Base-by-base conservation (phyloP, 495 filamentous ascomycete genomes). In the Hypoxylon perforatum region DNA sequence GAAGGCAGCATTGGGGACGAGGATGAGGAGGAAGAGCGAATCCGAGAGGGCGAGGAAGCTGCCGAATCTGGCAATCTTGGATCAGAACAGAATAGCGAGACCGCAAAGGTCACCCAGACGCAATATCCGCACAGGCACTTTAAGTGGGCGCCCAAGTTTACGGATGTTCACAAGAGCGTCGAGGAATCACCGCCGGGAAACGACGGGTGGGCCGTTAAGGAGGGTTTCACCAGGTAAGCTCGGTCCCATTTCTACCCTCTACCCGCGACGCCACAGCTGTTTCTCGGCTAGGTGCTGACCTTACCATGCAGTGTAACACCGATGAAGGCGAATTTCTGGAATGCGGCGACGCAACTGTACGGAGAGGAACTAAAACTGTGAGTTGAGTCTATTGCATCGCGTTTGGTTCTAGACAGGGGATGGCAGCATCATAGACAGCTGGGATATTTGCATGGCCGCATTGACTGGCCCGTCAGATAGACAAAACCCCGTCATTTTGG, bases 131-230 rank as follows among this genome's bases (percentile, higher is more conserved):
- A 94, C 75, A 93, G 90, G 75, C 91, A 96, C 75, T 99, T 97
- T 80, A 92, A 92, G 77, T 99, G 95, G 95, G 86, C 90, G 57
- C 95, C 95, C 0, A 87, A 87, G 57, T 95, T 97, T 75, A 79
- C 84, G 17, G 93, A 97, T 80, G 91, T 99, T 1, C 90, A 91
- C 74, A 84, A 87, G 62, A 93, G 90, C 52, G 92, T 97, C 22
- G 89, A 95, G 65, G 86, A 91, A 58, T 86, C 88, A 55, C 79
- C 78, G 48, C 91, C 92, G 14, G 95, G 95, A 19, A 96, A 94
- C 76, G 95, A 99, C 82, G 95, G 95, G 35, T 97, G 94, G 95
- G 89, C 88, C 12, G 90, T 99, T 11, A 91, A 91, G 75, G 88
- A 94, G 75, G 91, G 92, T 41, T 90, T 90, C 78, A 93, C 93